Evolutionary conservation across 352 stramenopile species (phyloP), one percentile per base, ranked within the genome.

Genomic region (Peronospora destructor): DNA sequence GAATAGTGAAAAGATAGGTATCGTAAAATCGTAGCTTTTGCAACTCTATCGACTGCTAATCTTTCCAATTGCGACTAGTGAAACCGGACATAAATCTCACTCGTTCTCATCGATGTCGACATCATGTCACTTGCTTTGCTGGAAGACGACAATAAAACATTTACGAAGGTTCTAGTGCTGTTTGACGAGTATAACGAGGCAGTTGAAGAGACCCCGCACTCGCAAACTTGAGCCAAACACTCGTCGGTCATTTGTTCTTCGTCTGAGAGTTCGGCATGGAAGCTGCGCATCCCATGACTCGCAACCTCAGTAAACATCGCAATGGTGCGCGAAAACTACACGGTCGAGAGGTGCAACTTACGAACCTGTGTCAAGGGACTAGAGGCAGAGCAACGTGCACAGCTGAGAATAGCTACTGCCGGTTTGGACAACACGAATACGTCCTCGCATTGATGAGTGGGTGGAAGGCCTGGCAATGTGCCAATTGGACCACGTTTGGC

Each of bases 291-390:
- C 60, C 60, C 2, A 29, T 56, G 11, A 46, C 55, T 6, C 25
- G 41, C 29, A 47, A 13, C 28, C 55, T 50, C 0, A 66, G 53
- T 9, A 72, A 66, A 55, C 56, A 75, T 40, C 61, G 55, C 40
- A 75, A 75, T 21, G 51, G 62, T 6, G 66, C 66, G 9, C 49
- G 66, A 0, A 61, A 75, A 48, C 48, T 67, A 62, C 66, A 61
- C 2, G 48, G 60, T 3, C 25, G 53, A 29, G 66, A 75, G 62
- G 53, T 74, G 14, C 40, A 56, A 49, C 71, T 56, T 55, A 0
- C 49, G 45, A 37, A 58, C 35, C 8, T 43, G 53, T 29, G 41
- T 56, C 23, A 58, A 54, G 34, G 47, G 59, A 5, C 16, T 66
- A 13, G 45, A 66, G 25, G 43, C 34, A 9, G 32, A 48, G 11